Conservation (phyloP, 352 stramenopile genomes). For the Pythium phragmitis region DNA sequence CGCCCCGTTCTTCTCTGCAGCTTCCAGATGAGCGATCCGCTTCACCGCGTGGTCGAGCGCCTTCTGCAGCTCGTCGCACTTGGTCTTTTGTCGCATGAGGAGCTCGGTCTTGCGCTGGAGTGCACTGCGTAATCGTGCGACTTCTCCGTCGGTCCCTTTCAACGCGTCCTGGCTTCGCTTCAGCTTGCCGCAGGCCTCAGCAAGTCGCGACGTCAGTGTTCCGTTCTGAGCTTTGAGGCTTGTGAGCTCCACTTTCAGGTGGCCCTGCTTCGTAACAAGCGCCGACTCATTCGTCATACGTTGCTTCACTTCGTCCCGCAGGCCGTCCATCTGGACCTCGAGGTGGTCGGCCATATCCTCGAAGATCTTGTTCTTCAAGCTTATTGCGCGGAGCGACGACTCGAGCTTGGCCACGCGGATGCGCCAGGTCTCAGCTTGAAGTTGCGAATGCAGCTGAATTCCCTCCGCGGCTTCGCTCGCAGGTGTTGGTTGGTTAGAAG, state of each 20-base stretch:
- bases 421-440: slow-evolving; percentile 30
- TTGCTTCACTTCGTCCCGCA: slow-evolving; percentile 37
- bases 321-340: slow-evolving; percentile 37
- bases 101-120: slow-evolving; percentile 56
- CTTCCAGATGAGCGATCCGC: slow-evolving; percentile 28
- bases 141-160: slow-evolving; percentile 27
- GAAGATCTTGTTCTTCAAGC: slow-evolving; percentile 46
- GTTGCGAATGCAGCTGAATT: slow-evolving; percentile 4
- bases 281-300: slow-evolving; percentile 33
- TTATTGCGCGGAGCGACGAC: slow-evolving; percentile 33
- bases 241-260: slow-evolving; percentile 34
- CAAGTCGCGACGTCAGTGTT: slow-evolving; percentile 37
- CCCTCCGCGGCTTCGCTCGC: not conserved
- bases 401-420: slow-evolving; percentile 38
- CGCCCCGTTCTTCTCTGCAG: slow-evolving; percentile 29
- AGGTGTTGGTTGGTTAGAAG: not conserved
- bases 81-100: slow-evolving; percentile 39
- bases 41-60: slow-evolving; percentile 31
- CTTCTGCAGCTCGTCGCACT: slow-evolving; percentile 26
- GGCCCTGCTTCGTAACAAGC: slow-evolving; percentile 26
- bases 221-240: slow-evolving; percentile 33
- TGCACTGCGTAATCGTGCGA: slow-evolving; percentile 32
- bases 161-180: slow-evolving; percentile 29
- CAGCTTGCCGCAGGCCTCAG: slow-evolving; percentile 31
- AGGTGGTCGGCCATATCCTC: slow-evolving; percentile 43